phyloP scores from a whole-genome alignment of 441 rosid genomes.

The Cnidoscolus chayamansa region DNA sequence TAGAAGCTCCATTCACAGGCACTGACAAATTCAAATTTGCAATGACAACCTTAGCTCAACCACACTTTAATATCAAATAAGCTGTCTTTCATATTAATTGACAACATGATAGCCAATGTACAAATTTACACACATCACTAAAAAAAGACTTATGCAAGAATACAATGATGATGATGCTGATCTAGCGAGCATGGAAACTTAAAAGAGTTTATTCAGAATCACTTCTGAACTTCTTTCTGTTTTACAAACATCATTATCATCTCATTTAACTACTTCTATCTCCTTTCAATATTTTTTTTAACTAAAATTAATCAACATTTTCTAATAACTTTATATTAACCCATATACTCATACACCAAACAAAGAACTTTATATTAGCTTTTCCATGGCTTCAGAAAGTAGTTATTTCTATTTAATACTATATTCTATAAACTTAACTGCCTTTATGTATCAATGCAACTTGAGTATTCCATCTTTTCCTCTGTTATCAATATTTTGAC shows the following conservation, averaged over 20 bases:
- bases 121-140: neutral
- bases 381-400: neutral
- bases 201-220: neutral
- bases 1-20: neutral
- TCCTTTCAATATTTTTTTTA: neutral
- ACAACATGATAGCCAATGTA: neutral
- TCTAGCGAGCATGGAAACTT: neutral
- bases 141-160: neutral
- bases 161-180: neutral
- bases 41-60: neutral
- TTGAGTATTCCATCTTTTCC: conserved; percentile 2
- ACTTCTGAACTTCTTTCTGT: conserved; percentile 7
- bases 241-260: neutral
- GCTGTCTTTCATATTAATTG: neutral
- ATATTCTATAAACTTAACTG: neutral
- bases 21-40: conserved; percentile 3
- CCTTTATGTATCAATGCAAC: neutral
- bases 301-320: neutral
- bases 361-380: too few relatives aligned
- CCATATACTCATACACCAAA: neutral
- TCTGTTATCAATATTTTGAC: neutral
- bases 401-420: neutral
- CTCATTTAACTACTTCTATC: neutral
- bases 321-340: neutral
- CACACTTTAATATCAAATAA: neutral